A percentile compares a stretch with the other conserved stretches of the same genome.
Evolutionary conservation across 2,329 filamentous ascomycete species (phyloP).

Genomic region (Bipolaris victoriae): DNA sequence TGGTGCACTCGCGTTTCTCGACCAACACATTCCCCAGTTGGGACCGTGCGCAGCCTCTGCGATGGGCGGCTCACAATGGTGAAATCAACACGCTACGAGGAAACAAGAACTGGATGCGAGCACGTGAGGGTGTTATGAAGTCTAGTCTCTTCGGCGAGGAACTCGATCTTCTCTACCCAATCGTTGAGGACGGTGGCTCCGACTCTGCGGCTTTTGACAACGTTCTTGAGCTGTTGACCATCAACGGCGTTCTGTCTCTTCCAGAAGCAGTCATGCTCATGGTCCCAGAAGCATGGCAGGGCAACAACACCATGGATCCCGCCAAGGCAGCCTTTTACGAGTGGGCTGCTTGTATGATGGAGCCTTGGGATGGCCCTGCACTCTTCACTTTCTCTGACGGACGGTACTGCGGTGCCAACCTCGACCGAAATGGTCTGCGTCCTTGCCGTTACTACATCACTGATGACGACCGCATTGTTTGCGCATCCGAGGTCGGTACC

Average conservation of each 20-base stretch:
- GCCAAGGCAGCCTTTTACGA: conserved; percentile 98
- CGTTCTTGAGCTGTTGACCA: conserved; percentile 88
- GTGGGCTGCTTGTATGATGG: conserved; percentile 98
- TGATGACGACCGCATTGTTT: conserved; percentile 96
- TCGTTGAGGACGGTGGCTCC: conserved; percentile 95
- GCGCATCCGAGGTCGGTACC: conserved; percentile 93
- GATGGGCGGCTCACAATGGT: conserved; percentile 98
- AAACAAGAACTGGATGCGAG: conserved; percentile 99
- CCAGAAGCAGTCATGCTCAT: conserved; percentile 98
- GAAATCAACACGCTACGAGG: conserved; percentile 97
- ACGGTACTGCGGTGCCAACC: conserved; percentile 93
- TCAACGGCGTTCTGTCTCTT: conserved; percentile 93
- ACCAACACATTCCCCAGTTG: conserved; percentile 98
- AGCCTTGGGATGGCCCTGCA: conserved; percentile 96
- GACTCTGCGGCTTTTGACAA: conserved; percentile 98
- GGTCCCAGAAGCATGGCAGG: conserved; percentile 98
- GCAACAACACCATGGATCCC: conserved; percentile 88
- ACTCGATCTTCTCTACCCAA: conserved; percentile 86
- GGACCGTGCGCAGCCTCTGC: conserved; percentile 94
- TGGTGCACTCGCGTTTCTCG: conserved; percentile 96
- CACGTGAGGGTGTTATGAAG: conserved; percentile 91
- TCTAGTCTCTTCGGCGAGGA: conserved; percentile 93
- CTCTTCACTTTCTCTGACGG: conserved; percentile 97
- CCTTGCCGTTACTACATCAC: conserved; percentile 97
- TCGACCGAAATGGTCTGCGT: conserved; percentile 92